Base-by-base conservation (phyloP, 164 flowering plant genomes). In the Stephania cephalantha region DNA sequence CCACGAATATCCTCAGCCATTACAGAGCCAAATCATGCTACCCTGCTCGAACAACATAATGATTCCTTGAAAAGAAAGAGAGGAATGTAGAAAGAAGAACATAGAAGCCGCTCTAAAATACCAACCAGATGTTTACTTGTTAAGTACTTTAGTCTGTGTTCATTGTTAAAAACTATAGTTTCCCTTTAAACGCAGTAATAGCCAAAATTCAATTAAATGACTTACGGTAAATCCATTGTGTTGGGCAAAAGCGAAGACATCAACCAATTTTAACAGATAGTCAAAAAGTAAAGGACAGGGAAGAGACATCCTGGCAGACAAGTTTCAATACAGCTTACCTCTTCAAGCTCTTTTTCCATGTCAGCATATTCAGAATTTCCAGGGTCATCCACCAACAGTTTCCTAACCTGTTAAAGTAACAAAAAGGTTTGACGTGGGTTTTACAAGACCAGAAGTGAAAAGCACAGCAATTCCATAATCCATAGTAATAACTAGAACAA, bases 261-360 rank as follows among this genome's bases (percentile, higher is more conserved):
- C 66, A 25, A 68, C 29, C 13, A 4, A 22, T 35, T 17, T 67
- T 30, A 20, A 45, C 7, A 29, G 52, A 68, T 50, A 48, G 35
- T 25, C 25, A 46, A 61, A 7, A n/a, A n/a, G 20, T 11, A 20
- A 48, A 11, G 29, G 18, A 9, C 1, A 4, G 18, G 9, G 25
- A 69, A 12, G 25, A 13, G 35, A 13, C 17, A n/a, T 11, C 10
- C 9, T 12, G 4, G 69, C 20, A 68, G 25, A 73, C 31, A 73
- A 75, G 48, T 46, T 45, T 31, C 9, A 69, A 77, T 42, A 76
- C 68, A 45, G 63, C 73, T 79, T 79, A 93, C 99, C 99, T 93
- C 99, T 58, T 75, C 80, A 68, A 93, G 95, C 86, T 95, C 99
- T 78, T 87, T 95, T 82, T 88, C 90, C 99, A 93, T 91, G 84